These are phyloP conservation scores for Diaporthe humulicola DNA, from an alignment of 2,329 filamentous ascomycete species.

Conservation along the genomic window DNA sequence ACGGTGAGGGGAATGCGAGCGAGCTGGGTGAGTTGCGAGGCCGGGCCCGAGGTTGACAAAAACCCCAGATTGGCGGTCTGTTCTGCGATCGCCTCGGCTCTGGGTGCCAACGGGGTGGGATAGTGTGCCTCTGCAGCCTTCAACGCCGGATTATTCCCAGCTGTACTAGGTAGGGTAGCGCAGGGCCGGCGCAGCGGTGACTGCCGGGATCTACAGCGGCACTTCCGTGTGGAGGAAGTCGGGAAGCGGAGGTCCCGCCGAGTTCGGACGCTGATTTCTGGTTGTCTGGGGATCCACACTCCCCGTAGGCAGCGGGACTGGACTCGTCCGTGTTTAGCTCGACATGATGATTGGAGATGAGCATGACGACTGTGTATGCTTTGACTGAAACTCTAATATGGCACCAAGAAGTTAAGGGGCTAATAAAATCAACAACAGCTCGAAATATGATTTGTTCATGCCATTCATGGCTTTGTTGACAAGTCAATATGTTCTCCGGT, in stretches of 20 bases:
- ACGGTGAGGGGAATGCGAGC: constrained; percentile 9
- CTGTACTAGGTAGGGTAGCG: too few species aligned
- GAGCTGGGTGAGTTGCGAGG: not conserved
- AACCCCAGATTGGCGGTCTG: constrained; percentile 28
- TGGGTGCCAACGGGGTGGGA: not conserved
- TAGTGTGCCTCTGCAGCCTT: not conserved
- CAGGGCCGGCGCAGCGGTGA: constrained; percentile 10
- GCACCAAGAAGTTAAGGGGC: not conserved
- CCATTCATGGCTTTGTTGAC: constrained; percentile 15
- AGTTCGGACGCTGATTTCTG: not conserved
- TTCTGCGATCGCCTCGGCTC: constrained; percentile 9
- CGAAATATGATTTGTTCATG: not conserved
- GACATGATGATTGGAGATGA: constrained; percentile 5
- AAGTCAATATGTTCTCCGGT: not conserved
- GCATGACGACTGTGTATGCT: not conserved
- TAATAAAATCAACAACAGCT: not conserved
- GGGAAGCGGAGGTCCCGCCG: constrained; percentile 11
- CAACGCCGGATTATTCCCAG: constrained; percentile 24
- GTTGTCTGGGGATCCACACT: not conserved
- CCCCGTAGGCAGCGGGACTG: not conserved
- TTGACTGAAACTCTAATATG: not conserved
- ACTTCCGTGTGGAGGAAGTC: constrained; percentile 14
- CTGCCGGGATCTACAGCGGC: constrained; percentile 23
- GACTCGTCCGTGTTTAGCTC: not conserved
- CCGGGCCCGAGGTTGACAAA: constrained; percentile 5